phyloP scores from a whole-genome alignment of 345 rosid species.

The Gossypium australe region DNA sequence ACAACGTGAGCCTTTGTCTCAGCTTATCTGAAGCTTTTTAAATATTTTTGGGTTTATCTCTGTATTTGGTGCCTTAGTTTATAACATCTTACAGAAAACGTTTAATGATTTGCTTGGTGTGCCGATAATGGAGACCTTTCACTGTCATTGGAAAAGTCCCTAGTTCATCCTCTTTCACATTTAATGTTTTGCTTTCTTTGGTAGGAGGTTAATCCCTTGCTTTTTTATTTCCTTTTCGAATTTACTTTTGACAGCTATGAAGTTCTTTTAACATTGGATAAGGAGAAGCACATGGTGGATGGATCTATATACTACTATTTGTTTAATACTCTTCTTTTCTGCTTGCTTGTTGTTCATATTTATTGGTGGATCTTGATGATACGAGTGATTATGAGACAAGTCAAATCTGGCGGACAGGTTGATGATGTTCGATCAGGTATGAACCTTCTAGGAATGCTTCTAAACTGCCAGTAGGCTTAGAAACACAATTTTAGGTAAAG shows the following conservation, averaged over 20 bases:
- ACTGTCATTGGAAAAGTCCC: neutral
- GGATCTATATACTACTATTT: conserved; percentile 59
- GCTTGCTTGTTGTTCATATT: conserved; percentile 55
- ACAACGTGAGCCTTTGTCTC: conserved; percentile 48
- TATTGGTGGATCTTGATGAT: conserved; percentile 78
- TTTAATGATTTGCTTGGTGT: neutral
- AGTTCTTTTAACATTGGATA: conserved; percentile 45
- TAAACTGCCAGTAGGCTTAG: conserved; percentile 2
- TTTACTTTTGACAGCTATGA: conserved; percentile 50
- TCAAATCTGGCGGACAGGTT: conserved; percentile 54
- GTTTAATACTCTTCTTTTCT: conserved; percentile 72
- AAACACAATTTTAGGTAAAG: neutral
- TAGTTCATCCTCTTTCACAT: neutral
- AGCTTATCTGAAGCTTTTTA: neutral
- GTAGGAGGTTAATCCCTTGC: neutral
- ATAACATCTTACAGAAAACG: neutral
- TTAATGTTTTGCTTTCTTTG: neutral
- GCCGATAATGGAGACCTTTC: neutral
- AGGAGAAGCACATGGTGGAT: conserved; percentile 36
- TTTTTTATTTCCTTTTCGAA: neutral
- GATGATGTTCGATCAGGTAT: conserved; percentile 18
- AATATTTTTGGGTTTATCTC: neutral
- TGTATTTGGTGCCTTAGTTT: neutral
- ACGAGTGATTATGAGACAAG: conserved; percentile 54
- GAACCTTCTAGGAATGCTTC: conserved; percentile 5